phyloP scores from a whole-genome alignment of 805 yeast genomes.

The Sporopachydermia lactativora region DNA sequence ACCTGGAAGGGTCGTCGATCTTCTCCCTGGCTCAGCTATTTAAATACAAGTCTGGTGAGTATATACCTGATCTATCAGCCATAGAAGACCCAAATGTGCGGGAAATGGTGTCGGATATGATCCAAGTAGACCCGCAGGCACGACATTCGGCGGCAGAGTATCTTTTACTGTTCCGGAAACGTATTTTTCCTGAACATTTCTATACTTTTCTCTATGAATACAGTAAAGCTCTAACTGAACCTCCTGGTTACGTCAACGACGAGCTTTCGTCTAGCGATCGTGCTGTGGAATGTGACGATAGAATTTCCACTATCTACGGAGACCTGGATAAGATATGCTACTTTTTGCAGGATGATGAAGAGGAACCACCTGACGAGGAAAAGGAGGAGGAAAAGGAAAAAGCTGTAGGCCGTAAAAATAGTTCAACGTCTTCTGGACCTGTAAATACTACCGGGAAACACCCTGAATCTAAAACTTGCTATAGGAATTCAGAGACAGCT shows the following conservation, averaged over 20 bases:
- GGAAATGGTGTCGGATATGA: constrained; percentile 47
- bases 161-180: constrained; percentile 27
- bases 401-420: constrained; percentile 3
- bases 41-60: constrained; percentile 61
- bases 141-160: constrained; percentile 44
- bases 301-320: constrained; percentile 44
- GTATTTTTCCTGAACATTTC: constrained; percentile 11
- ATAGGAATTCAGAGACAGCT: constrained; percentile 33
- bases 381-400: constrained; percentile 6
- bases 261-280: constrained; percentile 15
- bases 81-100: constrained; percentile 38
- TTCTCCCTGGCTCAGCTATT: constrained; percentile 81
- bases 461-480: too few relatives aligned
- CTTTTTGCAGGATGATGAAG: constrained; percentile 25
- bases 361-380: too few relatives aligned
- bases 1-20: constrained; percentile 72
- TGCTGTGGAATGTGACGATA: constrained; percentile 33
- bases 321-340: constrained; percentile 40
- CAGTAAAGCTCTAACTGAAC: constrained; percentile 28
- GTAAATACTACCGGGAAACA: too few relatives aligned
- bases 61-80: constrained; percentile 44
- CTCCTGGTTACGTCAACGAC: constrained; percentile 8
- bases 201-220: constrained; percentile 51
- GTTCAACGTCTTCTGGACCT: constrained; percentile 5
- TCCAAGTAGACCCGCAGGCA: constrained; percentile 43